These are phyloP conservation scores for Bromus sterilis DNA, from an alignment of 176 grass and related monocot species.

Conservation along the genomic window DNA sequence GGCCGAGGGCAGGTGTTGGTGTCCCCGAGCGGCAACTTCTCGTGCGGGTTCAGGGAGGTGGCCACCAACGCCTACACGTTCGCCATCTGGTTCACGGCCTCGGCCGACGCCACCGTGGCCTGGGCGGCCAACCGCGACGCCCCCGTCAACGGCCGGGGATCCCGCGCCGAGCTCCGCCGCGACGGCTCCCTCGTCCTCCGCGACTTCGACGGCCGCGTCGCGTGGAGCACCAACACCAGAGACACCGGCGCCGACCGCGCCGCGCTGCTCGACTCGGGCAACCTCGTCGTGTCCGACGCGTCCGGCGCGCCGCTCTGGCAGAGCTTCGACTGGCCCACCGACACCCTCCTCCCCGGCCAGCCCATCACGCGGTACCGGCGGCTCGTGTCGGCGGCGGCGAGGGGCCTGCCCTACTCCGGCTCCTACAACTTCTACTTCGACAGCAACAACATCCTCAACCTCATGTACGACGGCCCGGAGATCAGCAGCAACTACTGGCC, in stretches of 20 bases:
- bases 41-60: constrained; percentile 53
- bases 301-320: constrained; percentile 35
- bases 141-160: constrained; percentile 60
- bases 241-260: constrained; percentile 10
- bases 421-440: constrained; percentile 59
- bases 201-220: constrained; percentile 42
- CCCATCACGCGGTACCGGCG: constrained; percentile 45
- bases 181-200: constrained; percentile 24
- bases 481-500: constrained; percentile 78
- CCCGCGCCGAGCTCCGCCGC: not conserved
- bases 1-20: constrained; percentile 11
- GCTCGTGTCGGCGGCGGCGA: constrained; percentile 38
- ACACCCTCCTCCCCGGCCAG: constrained; percentile 54
- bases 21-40: constrained; percentile 44
- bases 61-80: constrained; percentile 52
- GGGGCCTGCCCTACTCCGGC: constrained; percentile 37
- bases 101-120: constrained; percentile 27
- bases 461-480: constrained; percentile 58
- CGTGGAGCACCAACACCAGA: constrained; percentile 48
- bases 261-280: constrained; percentile 44
- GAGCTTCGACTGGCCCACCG: constrained; percentile 72
- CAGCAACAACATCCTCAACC: constrained; percentile 55
- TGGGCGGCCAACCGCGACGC: constrained; percentile 64
- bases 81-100: constrained; percentile 48
- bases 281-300: constrained; percentile 45